These are phyloP conservation scores for Cutaneotrichosporon cyanovorans DNA, from an alignment of 1,284 basidiomycete genomes.

Conservation along the genomic window DNA sequence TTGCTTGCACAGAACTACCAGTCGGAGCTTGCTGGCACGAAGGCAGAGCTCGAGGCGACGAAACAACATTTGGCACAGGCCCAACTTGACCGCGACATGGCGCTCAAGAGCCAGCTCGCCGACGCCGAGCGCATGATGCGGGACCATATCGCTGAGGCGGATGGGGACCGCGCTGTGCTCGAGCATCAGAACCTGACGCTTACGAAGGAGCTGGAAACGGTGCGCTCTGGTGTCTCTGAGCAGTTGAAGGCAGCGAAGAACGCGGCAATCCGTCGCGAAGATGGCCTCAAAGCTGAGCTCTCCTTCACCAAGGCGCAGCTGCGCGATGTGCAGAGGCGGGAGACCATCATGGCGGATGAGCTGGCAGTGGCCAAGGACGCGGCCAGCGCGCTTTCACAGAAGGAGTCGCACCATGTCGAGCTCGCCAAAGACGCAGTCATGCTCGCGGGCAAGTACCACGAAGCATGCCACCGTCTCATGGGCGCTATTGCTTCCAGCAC, in stretches of 20 bases:
- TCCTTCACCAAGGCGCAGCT: slow-evolving; percentile 42
- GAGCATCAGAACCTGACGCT: slow-evolving; percentile 77
- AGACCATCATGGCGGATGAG: slow-evolving; percentile 38
- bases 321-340: slow-evolving; percentile 37
- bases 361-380: slow-evolving; percentile 38
- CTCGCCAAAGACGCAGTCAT: slow-evolving; percentile 37
- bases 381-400: slow-evolving; percentile 24
- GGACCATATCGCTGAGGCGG: slow-evolving; percentile 81
- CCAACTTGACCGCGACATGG: slow-evolving; percentile 63
- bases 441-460: slow-evolving; percentile 39
- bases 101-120: slow-evolving; percentile 62
- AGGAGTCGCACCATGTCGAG: slow-evolving; percentile 27
- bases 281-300: slow-evolving; percentile 45
- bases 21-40: slow-evolving; percentile 53
- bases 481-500: slow-evolving; percentile 37
- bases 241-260: slow-evolving; percentile 42
- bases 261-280: slow-evolving; percentile 35
- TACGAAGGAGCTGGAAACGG: slow-evolving; percentile 48
- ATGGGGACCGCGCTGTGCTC: slow-evolving; percentile 79
- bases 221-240: slow-evolving; percentile 34
- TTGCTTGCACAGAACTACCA: slow-evolving; percentile 64
- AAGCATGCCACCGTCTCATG: slow-evolving; percentile 34
- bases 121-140: slow-evolving; percentile 77
- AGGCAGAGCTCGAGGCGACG: slow-evolving; percentile 40
- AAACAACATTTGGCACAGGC: slow-evolving; percentile 59